Evolutionary conservation across 2,329 filamentous ascomycete genomes (phyloP).

Genomic region (Corinectria fuckeliana): DNA sequence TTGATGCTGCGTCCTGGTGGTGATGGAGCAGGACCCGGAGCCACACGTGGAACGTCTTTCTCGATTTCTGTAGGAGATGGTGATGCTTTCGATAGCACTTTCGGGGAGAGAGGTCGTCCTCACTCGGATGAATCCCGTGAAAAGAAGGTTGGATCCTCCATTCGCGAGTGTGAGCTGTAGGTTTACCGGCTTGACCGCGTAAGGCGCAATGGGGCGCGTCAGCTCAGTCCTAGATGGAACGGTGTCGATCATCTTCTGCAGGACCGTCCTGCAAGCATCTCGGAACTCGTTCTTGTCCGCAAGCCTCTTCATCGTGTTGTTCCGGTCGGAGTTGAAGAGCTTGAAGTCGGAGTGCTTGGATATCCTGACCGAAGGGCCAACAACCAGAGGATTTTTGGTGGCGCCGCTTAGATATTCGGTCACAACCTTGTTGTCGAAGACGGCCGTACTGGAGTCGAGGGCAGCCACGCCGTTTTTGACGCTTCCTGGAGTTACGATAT

Average conservation of each 20-base stretch:
- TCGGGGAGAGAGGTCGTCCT: conserved; percentile 56
- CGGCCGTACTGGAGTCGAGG: conserved; percentile 55
- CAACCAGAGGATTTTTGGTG: conserved; percentile 61
- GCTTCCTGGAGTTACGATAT: conserved; percentile 55
- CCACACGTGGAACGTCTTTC: conserved; percentile 56
- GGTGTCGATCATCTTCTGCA: conserved; percentile 68
- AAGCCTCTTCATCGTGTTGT: conserved; percentile 60
- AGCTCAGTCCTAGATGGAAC: conserved; percentile 60
- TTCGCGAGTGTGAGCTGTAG: conserved; percentile 61
- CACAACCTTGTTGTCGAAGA: conserved; percentile 63
- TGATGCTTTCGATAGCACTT: conserved; percentile 53
- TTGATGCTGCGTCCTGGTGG: conserved; percentile 52
- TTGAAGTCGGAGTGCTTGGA: conserved; percentile 61
- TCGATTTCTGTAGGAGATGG: conserved; percentile 63
- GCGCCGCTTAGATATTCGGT: conserved; percentile 62
- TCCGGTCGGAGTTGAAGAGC: conserved; percentile 62
- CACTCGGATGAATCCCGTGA: conserved; percentile 64
- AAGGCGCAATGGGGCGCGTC: conserved; percentile 59
- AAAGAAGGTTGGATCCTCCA: conserved; percentile 54
- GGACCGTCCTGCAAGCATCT: conserved; percentile 55
- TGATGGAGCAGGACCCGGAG: conserved; percentile 50
- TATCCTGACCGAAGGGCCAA: conserved; percentile 53
- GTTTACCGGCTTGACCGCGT: conserved; percentile 64
- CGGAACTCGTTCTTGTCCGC: conserved; percentile 52
- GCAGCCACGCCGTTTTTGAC: conserved; percentile 51